Conservation (phyloP, 768 basidiomycete genomes). For the Artomyces pyxidatus region DNA sequence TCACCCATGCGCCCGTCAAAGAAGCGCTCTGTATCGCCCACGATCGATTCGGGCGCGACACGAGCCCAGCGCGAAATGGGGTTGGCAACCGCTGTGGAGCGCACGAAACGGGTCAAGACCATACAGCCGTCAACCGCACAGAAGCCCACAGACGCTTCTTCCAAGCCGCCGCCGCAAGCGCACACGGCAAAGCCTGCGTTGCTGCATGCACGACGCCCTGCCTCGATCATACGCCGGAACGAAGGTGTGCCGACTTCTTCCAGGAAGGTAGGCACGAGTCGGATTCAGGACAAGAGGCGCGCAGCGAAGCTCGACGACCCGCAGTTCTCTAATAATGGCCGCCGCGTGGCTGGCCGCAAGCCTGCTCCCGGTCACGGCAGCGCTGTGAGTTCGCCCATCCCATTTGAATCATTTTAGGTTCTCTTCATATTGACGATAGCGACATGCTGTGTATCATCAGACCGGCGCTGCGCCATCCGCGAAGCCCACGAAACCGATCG, state of each 20-base stretch:
- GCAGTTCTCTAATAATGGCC: slow-evolving; percentile 5
- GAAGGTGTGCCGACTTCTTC: background rate
- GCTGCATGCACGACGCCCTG: slow-evolving; percentile 1
- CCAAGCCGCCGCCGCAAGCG: slow-evolving; percentile 6
- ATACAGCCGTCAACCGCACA: slow-evolving; percentile 15
- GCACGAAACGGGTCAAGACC: slow-evolving; percentile 6
- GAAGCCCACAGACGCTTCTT: slow-evolving; percentile 11
- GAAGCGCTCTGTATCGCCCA: slow-evolving; percentile 38
- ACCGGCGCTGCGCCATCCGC: slow-evolving; percentile 9
- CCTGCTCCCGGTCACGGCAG: slow-evolving; percentile 10
- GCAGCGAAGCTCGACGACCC: slow-evolving; percentile 5
- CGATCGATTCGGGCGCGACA: slow-evolving; percentile 12
- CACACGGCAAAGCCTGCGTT: slow-evolving; percentile 3
- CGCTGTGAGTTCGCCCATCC: background rate
- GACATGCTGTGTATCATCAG: background rate
- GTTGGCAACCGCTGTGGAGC: slow-evolving; percentile 4
- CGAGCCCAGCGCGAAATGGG: slow-evolving; percentile 27
- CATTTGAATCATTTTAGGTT: background rate
- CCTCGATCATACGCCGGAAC: background rate
- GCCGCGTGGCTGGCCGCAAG: slow-evolving; percentile 17
- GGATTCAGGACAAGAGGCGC: slow-evolving; percentile 1
- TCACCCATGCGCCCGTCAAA: slow-evolving; percentile 35
- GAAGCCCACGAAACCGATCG: slow-evolving; percentile 31
- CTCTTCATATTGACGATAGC: background rate
- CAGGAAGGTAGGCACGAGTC: slow-evolving; percentile 1